A percentile compares a stretch with the other conserved stretches of the same genome.
Conservation (phyloP, 2,329 filamentous ascomycete species). For the Fusarium neocosmosporiellum region DNA sequence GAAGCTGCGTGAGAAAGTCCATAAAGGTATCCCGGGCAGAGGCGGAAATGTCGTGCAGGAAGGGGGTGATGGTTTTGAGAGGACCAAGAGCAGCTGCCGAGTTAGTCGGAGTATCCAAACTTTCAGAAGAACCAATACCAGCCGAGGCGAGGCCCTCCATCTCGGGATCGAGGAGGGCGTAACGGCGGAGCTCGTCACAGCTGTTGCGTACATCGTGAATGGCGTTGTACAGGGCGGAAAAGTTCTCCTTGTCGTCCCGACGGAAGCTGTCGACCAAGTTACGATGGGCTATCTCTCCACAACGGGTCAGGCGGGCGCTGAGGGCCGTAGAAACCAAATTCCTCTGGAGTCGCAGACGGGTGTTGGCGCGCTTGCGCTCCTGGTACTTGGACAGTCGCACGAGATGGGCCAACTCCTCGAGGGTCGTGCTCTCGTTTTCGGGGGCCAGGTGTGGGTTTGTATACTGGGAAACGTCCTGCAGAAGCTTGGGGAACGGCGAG, state of each 20-base stretch:
- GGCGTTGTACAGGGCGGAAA: slow-evolving; percentile 79
- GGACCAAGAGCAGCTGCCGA: slow-evolving; percentile 52
- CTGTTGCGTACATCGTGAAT: slow-evolving; percentile 83
- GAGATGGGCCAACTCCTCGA: slow-evolving; percentile 82
- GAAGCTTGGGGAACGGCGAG: slow-evolving; percentile 58
- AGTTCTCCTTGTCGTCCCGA: slow-evolving; percentile 81
- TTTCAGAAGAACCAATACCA: slow-evolving; percentile 59
- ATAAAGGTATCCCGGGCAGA: slow-evolving; percentile 81
- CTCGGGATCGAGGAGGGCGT: slow-evolving; percentile 78
- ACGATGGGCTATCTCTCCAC: slow-evolving; percentile 78
- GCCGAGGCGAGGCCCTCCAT: slow-evolving; percentile 67
- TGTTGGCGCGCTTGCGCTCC: slow-evolving; percentile 81
- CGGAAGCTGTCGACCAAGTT: slow-evolving; percentile 83
- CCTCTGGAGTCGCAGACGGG: slow-evolving; percentile 77
- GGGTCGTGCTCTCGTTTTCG: slow-evolving; percentile 73
- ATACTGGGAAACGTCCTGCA: slow-evolving; percentile 75
- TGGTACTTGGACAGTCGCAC: slow-evolving; percentile 84
- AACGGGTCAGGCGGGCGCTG: slow-evolving; percentile 78
- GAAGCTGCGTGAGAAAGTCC: slow-evolving; percentile 82
- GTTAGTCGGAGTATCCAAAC: slow-evolving; percentile 59
- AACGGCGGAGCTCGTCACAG: slow-evolving; percentile 77
- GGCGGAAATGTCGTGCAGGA: slow-evolving; percentile 79
- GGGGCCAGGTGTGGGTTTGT: slow-evolving; percentile 69
- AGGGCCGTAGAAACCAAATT: slow-evolving; percentile 80
- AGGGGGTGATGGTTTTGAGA: slow-evolving; percentile 62